Conservation (phyloP, 257 asterid genomes). For the Eucommia ulmoides region DNA sequence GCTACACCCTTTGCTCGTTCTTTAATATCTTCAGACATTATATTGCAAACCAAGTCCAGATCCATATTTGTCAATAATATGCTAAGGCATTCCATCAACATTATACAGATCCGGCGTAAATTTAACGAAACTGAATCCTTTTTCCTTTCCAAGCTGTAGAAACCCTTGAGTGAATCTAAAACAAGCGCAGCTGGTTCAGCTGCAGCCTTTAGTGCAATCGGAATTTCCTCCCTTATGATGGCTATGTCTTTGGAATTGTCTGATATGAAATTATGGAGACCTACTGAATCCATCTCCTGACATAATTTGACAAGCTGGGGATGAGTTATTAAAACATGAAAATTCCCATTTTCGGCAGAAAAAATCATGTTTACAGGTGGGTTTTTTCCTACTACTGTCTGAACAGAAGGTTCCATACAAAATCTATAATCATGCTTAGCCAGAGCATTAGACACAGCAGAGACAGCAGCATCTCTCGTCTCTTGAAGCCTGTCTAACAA, state of each 20-base stretch:
- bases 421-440: constrained; percentile 32
- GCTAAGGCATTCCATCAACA: constrained; percentile 96
- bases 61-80: constrained; percentile 32
- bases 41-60: constrained; percentile 20
- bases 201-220: constrained; percentile 72
- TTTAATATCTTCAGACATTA: constrained; percentile 49
- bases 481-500: constrained; percentile 84
- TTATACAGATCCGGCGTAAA: constrained; percentile 83
- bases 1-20: constrained; percentile 81
- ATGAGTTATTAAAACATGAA: constrained; percentile 50
- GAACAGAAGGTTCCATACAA: constrained; percentile 22
- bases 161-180: constrained; percentile 79
- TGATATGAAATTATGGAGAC: constrained; percentile 84
- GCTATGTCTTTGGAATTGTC: constrained; percentile 88
- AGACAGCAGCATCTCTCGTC: constrained; percentile 92
- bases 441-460: constrained; percentile 58
- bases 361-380: constrained; percentile 20
- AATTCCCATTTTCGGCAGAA: constrained; percentile 22
- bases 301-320: constrained; percentile 80
- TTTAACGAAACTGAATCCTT: constrained; percentile 79
- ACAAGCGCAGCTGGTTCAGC: constrained; percentile 68
- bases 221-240: constrained; percentile 74
- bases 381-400: constrained; percentile 23
- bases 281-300: constrained; percentile 76
- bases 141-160: constrained; percentile 54